Evolutionary conservation across 2,329 filamentous ascomycete species (phyloP), one percentile per base, ranked within the genome.

Genomic region (Fusarium pseudograminearum): DNA sequence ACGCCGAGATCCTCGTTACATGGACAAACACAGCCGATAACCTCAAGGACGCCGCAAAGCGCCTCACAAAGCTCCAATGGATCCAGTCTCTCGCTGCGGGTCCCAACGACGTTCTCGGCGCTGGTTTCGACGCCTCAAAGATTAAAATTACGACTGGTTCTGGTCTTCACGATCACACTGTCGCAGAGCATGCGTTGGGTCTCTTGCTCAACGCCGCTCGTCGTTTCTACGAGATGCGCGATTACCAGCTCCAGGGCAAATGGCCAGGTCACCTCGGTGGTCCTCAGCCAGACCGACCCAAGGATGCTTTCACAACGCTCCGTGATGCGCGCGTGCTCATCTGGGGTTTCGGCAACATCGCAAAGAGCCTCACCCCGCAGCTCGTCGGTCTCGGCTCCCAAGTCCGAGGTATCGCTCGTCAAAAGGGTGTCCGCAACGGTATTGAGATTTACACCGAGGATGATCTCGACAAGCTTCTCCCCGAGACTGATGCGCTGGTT

Each of bases 281-380:
- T 0, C 82, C 87, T 10, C 86, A 88, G 78, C 85, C 86, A 12
- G 86, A 89, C 68, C 82, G 87, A 20, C 87, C 87, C 6, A 80
- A 81, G 54, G 85, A 82, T 46, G 79, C 81, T 14, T 90, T 90
- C 79, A 88, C 86, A 4, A 87, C 87, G 11, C 81, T 91, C 69
- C 83, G 86, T 40, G 86, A 86, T 63, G 87, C 89, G 8, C 83
- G 83, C 69, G 81, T 90, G 5, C 78, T 87, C 33, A 81, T 90
- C 73, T 90, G 89, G 89, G 89, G 89, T 14, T 90, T 88, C 73
- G 89, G 89, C 58, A 91, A 90, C 77, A 90, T 91, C 54, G 89
- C 87, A 33, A 89, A 89, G 81, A 82, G 81, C 2, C 83, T 90
- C 38, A 80, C 85, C 7, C 88, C 88, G 24, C 82, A 83, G 70